Evolutionary conservation across 257 asterid genomes (phyloP).

Genomic region (Anisodus tanguticus): DNA sequence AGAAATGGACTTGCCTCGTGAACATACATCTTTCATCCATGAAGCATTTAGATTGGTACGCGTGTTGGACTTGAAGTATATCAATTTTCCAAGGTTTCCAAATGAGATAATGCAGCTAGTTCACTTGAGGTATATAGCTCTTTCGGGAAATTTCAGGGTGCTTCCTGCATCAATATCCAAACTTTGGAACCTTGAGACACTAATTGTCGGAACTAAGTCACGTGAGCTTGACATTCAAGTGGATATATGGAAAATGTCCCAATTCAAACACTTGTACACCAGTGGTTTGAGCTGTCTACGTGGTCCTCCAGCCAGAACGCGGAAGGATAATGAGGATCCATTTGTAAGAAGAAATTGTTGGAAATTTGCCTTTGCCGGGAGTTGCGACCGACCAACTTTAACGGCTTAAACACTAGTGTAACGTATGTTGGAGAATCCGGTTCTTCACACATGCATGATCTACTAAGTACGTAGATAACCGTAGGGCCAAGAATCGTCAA

Average conservation of each 20-base stretch:
- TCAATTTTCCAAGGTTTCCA: constrained; percentile 44
- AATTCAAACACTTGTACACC: constrained; percentile 47
- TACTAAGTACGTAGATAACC: too few species aligned
- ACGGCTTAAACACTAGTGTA: too few species aligned
- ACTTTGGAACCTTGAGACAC: constrained; percentile 54
- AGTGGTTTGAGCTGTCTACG: constrained; percentile 41
- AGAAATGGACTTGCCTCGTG: constrained; percentile 39
- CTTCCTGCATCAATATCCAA: constrained; percentile 48
- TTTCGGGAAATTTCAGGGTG: constrained; percentile 44
- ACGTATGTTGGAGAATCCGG: too few species aligned
- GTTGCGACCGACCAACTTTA: too few species aligned
- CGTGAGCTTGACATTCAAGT: constrained; percentile 43
- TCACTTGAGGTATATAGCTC: constrained; percentile 46
- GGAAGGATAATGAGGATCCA: constrained; percentile 45
- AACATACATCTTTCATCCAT: constrained; percentile 39
- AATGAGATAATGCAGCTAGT: constrained; percentile 45
- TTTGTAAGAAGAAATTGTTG: constrained; percentile 38
- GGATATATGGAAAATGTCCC: constrained; percentile 52
- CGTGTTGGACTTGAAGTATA: constrained; percentile 43
- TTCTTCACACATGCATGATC: too few species aligned
- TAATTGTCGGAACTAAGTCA: constrained; percentile 40
- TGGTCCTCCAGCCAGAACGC: constrained; percentile 47
- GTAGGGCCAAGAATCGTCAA: too few species aligned
- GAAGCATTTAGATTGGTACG: constrained; percentile 48
- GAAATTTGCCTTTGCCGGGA: too few species aligned